phyloP scores from a whole-genome alignment of 2,329 filamentous ascomycete species.

The Metarhizium album region DNA sequence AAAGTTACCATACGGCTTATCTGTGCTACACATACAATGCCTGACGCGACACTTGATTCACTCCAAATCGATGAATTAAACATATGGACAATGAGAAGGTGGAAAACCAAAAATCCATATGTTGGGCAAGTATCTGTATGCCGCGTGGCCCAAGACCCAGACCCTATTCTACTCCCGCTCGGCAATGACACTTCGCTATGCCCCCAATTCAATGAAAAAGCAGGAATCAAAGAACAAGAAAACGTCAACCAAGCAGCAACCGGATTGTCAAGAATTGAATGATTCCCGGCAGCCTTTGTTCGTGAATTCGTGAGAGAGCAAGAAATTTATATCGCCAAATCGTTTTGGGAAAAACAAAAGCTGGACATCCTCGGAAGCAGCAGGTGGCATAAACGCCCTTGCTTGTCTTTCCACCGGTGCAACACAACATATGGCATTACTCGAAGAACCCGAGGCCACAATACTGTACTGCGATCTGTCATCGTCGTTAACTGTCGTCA shows the following conservation, averaged over 20 bases:
- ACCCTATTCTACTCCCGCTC: slow-evolving; percentile 4
- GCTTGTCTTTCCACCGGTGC: not conserved
- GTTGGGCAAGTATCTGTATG: slow-evolving; percentile 5
- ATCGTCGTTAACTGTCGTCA: slow-evolving; percentile 8
- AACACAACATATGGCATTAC: slow-evolving; percentile 1
- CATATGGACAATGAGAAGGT: not conserved
- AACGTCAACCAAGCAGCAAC: not conserved
- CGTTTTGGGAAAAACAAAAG: slow-evolving; percentile 6
- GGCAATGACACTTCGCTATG: slow-evolving; percentile 7
- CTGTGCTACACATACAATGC: not conserved
- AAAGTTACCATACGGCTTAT: not conserved
- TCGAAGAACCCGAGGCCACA: not conserved
- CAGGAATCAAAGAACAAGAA: not conserved
- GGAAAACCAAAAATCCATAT: not conserved
- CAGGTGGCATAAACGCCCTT: not conserved
- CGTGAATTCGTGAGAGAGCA: slow-evolving; percentile 22
- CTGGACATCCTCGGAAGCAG: not conserved
- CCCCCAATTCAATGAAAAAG: slow-evolving; percentile 3
- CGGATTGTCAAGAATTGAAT: slow-evolving; percentile 1
- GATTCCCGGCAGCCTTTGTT: slow-evolving; percentile 6
- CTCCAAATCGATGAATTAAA: not conserved
- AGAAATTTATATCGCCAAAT: slow-evolving; percentile 19
- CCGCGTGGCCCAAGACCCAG: slow-evolving; percentile 3
- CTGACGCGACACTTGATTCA: not conserved
- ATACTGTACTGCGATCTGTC: slow-evolving; percentile 1